Percentiles rank a stretch among this genome's conserved stretches.
phyloP scores from a whole-genome alignment of 1,284 basidiomycete genomes.

The Stygiomarasmius scandens region DNA sequence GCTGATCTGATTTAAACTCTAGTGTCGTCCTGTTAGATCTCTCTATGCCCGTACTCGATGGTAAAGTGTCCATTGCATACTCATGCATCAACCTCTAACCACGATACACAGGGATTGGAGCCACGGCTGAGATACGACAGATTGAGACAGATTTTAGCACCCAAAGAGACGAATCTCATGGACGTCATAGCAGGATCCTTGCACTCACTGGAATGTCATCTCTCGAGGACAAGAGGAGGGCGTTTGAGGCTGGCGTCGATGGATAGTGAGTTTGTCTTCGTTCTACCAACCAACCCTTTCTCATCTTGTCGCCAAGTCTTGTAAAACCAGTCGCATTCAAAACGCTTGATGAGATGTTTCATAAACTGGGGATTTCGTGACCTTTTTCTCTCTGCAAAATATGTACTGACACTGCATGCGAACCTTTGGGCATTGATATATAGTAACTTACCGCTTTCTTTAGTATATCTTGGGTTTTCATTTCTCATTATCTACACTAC shows the following conservation, averaged over 20 bases:
- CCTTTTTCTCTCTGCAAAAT: slow-evolving; percentile 6
- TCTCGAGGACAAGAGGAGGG: slow-evolving; percentile 87
- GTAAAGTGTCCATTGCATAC: slow-evolving; percentile 36
- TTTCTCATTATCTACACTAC: neutral
- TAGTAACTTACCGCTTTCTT: neutral
- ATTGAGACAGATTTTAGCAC: slow-evolving; percentile 62
- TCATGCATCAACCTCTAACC: slow-evolving; percentile 6
- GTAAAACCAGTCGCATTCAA: slow-evolving; percentile 93
- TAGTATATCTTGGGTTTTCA: neutral
- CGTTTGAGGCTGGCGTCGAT: slow-evolving; percentile 92
- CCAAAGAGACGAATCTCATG: slow-evolving; percentile 22
- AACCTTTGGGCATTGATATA: neutral
- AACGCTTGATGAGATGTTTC: slow-evolving; percentile 85
- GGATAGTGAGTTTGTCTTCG: slow-evolving; percentile 75
- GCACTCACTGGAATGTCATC: slow-evolving; percentile 94
- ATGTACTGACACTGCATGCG: neutral
- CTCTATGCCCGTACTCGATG: slow-evolving; percentile 92
- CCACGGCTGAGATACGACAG: slow-evolving; percentile 81
- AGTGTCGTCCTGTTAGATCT: slow-evolving; percentile 88
- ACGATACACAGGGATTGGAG: slow-evolving; percentile 65
- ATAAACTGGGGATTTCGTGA: slow-evolving; percentile 69
- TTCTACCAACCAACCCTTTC: neutral
- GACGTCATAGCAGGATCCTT: slow-evolving; percentile 67
- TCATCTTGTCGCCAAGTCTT: slow-evolving; percentile 51
- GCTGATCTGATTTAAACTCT: slow-evolving; percentile 15